phyloP scores from a whole-genome alignment of 768 basidiomycete species.

The Pholiota conissans region DNA sequence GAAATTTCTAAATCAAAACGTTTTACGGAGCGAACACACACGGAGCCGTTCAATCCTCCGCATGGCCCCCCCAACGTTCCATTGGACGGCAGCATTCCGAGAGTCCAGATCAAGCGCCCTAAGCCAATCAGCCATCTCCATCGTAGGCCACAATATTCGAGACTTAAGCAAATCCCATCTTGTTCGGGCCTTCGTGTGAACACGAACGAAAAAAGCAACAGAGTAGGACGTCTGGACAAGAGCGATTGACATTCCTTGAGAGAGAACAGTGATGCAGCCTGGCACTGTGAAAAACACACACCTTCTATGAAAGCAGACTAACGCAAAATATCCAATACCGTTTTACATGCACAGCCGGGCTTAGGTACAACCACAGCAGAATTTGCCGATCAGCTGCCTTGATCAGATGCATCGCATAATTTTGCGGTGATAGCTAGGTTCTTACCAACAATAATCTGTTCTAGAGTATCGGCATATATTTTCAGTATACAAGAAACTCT shows the following conservation, averaged over 20 bases:
- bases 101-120: background rate
- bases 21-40: background rate
- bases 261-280: background rate
- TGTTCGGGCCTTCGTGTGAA: background rate
- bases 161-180: background rate
- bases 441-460: background rate
- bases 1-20: background rate
- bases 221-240: background rate
- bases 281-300: background rate
- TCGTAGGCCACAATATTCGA: background rate
- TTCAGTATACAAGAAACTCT: background rate
- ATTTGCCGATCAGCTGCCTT: background rate
- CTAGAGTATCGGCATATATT: background rate
- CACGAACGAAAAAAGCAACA: background rate
- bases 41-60: background rate
- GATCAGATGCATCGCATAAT: background rate
- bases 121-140: background rate
- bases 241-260: background rate
- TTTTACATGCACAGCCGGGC: background rate
- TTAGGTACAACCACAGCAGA: background rate
- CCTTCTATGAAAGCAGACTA: constrained; percentile 1
- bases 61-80: background rate
- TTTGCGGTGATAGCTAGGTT: constrained; percentile 3
- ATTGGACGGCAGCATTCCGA: background rate
- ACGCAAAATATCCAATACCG: background rate